Conservation (phyloP, 176 grass and related monocot genomes). For the Otatea glauca region DNA sequence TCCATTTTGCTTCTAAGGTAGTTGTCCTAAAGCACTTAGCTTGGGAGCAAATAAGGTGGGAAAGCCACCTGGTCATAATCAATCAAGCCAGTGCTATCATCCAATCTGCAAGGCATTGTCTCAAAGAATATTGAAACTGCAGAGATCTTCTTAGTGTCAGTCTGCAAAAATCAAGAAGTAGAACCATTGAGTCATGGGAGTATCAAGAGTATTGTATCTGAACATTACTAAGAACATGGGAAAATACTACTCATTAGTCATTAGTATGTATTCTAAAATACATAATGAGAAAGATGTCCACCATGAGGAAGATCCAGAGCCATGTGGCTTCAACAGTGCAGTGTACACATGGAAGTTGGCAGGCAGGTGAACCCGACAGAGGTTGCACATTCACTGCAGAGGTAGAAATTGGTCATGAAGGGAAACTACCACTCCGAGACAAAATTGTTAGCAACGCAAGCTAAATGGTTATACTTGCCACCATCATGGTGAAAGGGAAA, state of each 20-base stretch:
- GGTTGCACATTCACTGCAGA: conserved; percentile 94
- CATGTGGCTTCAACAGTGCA: conserved; percentile 95
- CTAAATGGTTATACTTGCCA: background rate
- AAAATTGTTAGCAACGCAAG: background rate
- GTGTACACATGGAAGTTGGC: conserved; percentile 99
- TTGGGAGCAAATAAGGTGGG: conserved; percentile 20
- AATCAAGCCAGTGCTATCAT: conserved; percentile 98
- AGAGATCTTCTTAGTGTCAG: conserved; percentile 99
- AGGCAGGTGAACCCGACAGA: conserved; percentile 86
- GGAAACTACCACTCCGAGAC: background rate
- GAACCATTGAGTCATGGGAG: conserved; percentile 39
- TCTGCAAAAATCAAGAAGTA: conserved; percentile 65
- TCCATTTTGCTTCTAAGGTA: no score
- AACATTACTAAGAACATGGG: conserved; percentile 29
- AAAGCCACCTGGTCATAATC: conserved; percentile 89
- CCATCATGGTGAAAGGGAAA: no score
- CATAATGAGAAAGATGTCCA: conserved; percentile 97
- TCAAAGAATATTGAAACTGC: conserved; percentile 98
- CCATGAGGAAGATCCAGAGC: conserved; percentile 98
- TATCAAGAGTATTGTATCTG: conserved; percentile 1
- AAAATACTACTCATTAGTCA: background rate
- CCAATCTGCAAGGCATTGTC: conserved; percentile 97
- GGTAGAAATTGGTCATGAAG: conserved; percentile 33
- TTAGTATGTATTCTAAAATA: conserved; percentile 7
- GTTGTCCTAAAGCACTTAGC: no score